Conservation (phyloP, 352 stramenopile species). For the Phytophthora rubi region DNA sequence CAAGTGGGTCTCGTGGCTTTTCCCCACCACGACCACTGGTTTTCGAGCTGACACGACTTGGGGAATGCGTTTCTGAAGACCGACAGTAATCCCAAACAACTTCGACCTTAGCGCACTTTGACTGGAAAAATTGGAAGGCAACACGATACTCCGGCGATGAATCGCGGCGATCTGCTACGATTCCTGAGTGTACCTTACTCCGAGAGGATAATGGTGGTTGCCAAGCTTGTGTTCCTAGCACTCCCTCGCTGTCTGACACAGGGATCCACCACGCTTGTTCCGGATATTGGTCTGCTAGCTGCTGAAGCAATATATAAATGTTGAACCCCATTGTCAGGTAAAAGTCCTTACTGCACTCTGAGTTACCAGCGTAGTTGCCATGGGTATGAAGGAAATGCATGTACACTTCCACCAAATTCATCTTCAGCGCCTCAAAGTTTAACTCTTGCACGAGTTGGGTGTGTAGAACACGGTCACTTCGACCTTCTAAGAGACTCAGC, state of each 20-base stretch:
- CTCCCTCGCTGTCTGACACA: slow-evolving; percentile 10
- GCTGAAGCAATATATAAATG: slow-evolving; percentile 77
- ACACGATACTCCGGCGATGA: slow-evolving; percentile 43
- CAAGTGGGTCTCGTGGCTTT: background rate
- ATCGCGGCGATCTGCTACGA: background rate
- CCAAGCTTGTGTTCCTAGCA: slow-evolving; percentile 6
- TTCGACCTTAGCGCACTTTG: slow-evolving; percentile 69
- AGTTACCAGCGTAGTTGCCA: slow-evolving; percentile 61
- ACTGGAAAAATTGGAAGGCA: slow-evolving; percentile 72
- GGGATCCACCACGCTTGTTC: slow-evolving; percentile 56
- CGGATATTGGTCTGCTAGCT: slow-evolving; percentile 58
- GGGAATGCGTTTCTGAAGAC: background rate
- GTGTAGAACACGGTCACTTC: slow-evolving; percentile 63
- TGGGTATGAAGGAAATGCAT: slow-evolving; percentile 48
- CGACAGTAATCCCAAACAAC: slow-evolving; percentile 66
- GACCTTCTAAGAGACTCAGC: slow-evolving; percentile 69
- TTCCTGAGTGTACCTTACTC: slow-evolving; percentile 11
- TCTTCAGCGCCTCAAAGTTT: slow-evolving; percentile 73
- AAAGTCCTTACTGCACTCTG: slow-evolving; percentile 65
- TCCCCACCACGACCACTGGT: background rate
- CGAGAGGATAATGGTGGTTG: slow-evolving; percentile 4
- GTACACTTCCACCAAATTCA: slow-evolving; percentile 69
- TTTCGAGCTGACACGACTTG: slow-evolving; percentile 1
- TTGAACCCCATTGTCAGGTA: slow-evolving; percentile 82
- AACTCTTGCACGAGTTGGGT: slow-evolving; percentile 73